phyloP scores from a whole-genome alignment of 768 basidiomycete species.

The Amanita subjunquillea region DNA sequence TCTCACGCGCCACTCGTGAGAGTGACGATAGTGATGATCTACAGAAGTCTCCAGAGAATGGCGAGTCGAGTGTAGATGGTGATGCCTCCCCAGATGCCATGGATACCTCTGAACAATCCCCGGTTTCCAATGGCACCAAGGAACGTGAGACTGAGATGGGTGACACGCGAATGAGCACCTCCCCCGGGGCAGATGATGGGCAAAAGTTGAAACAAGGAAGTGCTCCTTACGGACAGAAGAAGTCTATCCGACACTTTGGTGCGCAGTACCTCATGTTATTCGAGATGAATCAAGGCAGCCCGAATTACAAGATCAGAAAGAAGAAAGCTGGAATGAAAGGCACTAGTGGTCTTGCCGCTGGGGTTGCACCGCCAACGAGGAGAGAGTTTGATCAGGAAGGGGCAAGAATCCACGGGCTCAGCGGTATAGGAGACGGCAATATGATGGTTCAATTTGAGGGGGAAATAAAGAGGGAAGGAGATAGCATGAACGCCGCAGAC shows the following conservation, averaged over 20 bases:
- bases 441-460: conserved; percentile 21
- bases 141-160: conserved; percentile 9
- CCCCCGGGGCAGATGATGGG: not conserved
- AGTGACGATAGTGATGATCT: conserved; percentile 34
- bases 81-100: conserved; percentile 3
- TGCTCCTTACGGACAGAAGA: conserved; percentile 3
- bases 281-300: conserved; percentile 75
- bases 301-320: conserved; percentile 81
- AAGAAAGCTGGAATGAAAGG: conserved; percentile 50
- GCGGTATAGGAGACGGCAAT: conserved; percentile 10
- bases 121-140: not conserved
- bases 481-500: conserved; percentile 45
- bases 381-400: conserved; percentile 7
- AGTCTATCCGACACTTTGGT: conserved; percentile 20
- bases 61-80: conserved; percentile 13
- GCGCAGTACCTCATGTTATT: conserved; percentile 55
- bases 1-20: conserved; percentile 38
- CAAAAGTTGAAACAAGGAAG: conserved; percentile 6
- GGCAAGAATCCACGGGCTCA: conserved; percentile 5
- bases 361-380: not conserved
- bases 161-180: conserved; percentile 11
- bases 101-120: conserved; percentile 3
- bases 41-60: conserved; percentile 7
- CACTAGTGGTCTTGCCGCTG: conserved; percentile 13
- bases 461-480: conserved; percentile 14